Conservation (phyloP, 805 yeast genomes). For the Candida palmyrensis region DNA sequence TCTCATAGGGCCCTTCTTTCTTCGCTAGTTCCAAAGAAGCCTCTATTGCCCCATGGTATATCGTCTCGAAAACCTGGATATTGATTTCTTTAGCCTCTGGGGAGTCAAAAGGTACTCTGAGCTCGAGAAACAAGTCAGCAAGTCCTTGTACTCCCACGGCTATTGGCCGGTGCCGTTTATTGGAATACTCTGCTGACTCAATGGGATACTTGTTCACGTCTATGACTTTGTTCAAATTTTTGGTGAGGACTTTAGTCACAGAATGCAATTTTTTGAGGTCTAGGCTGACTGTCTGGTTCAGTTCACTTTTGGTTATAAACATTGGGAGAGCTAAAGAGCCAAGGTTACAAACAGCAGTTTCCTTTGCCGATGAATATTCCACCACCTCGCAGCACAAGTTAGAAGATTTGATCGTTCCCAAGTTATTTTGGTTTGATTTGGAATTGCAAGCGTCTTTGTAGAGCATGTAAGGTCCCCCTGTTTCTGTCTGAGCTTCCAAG, state of each 20-base stretch:
- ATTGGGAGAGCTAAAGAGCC: constrained; percentile 89
- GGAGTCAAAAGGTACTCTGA: constrained; percentile 85
- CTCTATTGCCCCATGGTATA: constrained; percentile 90
- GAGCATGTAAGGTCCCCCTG: constrained; percentile 93
- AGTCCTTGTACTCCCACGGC: constrained; percentile 99
- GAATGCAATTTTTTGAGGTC: constrained; percentile 73
- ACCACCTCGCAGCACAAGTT: constrained; percentile 93
- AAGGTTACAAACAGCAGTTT: constrained; percentile 92
- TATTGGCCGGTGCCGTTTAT: constrained; percentile 82
- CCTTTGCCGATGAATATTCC: constrained; percentile 87
- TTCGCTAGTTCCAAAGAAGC: constrained; percentile 78
- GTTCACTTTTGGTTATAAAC: constrained; percentile 45
- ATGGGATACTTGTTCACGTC: constrained; percentile 86
- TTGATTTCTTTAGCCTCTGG: constrained; percentile 70
- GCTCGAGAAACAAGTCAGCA: constrained; percentile 79
- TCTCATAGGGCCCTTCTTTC: constrained; percentile 61
- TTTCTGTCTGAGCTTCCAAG: constrained; percentile 88
- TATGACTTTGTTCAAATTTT: constrained; percentile 76
- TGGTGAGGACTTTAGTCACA: constrained; percentile 70
- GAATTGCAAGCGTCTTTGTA: constrained; percentile 89
- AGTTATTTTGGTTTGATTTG: constrained; percentile 85
- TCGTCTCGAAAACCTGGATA: constrained; percentile 87
- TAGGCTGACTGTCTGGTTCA: constrained; percentile 47
- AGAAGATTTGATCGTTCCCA: constrained; percentile 90
- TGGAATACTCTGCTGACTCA: constrained; percentile 67